A percentile compares a stretch with the other conserved stretches of the same genome.
These are phyloP conservation scores for Pleurotus platypus DNA, from an alignment of 768 basidiomycete genomes.

Conservation along the genomic window DNA sequence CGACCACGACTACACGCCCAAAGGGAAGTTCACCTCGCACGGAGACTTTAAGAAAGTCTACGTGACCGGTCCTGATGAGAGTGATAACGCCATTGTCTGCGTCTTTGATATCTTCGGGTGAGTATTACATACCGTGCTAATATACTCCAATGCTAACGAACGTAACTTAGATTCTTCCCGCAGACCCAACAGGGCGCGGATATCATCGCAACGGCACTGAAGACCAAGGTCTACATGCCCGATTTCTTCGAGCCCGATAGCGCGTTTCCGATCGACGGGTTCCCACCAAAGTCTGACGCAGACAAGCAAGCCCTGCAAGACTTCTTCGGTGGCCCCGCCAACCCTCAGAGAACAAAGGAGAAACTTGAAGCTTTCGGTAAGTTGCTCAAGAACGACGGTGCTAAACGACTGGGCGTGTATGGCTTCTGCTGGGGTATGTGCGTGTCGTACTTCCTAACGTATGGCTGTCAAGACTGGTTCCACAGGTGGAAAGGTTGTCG, in stretches of 20 bases:
- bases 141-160: neutral
- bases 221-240: constrained; percentile 60
- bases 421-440: constrained; percentile 56
- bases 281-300: constrained; percentile 51
- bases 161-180: constrained; percentile 43
- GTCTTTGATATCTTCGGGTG: constrained; percentile 67
- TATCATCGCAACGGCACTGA: constrained; percentile 49
- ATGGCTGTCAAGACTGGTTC: neutral
- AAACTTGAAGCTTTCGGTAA: constrained; percentile 41
- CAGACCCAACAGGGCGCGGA: constrained; percentile 67
- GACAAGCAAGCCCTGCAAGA: constrained; percentile 49
- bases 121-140: neutral
- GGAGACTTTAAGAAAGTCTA: constrained; percentile 50
- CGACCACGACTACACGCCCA: constrained; percentile 44
- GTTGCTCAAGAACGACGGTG: constrained; percentile 37
- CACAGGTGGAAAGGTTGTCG: constrained; percentile 48
- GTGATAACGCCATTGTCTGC: constrained; percentile 50
- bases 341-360: constrained; percentile 30
- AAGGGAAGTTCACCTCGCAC: constrained; percentile 44
- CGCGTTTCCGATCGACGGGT: constrained; percentile 45
- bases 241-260: constrained; percentile 58
- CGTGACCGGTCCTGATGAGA: constrained; percentile 43
- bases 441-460: neutral
- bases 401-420: constrained; percentile 43
- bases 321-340: constrained; percentile 58